Evolutionary conservation across 805 yeast species (phyloP).

Genomic region (Saccharomycopsis microspora): DNA sequence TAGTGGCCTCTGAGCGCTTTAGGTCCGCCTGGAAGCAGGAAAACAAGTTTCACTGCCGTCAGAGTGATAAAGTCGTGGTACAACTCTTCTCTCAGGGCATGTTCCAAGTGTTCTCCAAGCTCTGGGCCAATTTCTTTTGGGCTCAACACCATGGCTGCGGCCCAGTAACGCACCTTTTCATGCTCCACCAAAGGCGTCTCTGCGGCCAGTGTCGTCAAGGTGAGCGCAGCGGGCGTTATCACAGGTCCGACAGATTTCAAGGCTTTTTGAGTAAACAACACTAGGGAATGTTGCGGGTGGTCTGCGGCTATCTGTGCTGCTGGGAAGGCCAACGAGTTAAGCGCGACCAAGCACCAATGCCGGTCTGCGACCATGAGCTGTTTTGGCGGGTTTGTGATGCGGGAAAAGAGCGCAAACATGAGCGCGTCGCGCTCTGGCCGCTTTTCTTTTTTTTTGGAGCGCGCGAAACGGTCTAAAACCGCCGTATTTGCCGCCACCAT

Average conservation of each 20-base stretch:
- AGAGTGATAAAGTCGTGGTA: conserved; percentile 6
- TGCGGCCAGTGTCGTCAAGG: neutral
- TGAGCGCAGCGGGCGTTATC: conserved; percentile 1
- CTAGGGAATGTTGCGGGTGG: conserved; percentile 5
- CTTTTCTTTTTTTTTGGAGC: too few relatives aligned
- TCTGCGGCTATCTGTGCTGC: neutral
- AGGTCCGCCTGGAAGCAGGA: neutral
- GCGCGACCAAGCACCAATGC: conserved; percentile 4
- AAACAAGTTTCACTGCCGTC: neutral
- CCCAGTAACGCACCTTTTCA: conserved; percentile 6
- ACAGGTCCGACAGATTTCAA: conserved; percentile 1
- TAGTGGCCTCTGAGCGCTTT: neutral
- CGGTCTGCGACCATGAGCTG: too few relatives aligned
- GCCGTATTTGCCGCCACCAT: too few relatives aligned
- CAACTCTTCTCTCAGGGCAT: neutral
- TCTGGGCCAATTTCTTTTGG: conserved; percentile 4
- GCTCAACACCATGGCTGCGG: neutral
- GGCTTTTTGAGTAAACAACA: conserved; percentile 4
- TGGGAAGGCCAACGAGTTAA: neutral
- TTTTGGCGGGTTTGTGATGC: too few relatives aligned
- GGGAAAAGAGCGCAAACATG: too few relatives aligned
- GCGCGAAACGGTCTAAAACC: too few relatives aligned
- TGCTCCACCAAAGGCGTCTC: conserved; percentile 9
- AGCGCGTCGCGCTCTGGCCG: too few relatives aligned
- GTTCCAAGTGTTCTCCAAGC: neutral